These are phyloP conservation scores for Mimosa bimucronata DNA, from an alignment of 306 rosid species.

Conservation along the genomic window DNA sequence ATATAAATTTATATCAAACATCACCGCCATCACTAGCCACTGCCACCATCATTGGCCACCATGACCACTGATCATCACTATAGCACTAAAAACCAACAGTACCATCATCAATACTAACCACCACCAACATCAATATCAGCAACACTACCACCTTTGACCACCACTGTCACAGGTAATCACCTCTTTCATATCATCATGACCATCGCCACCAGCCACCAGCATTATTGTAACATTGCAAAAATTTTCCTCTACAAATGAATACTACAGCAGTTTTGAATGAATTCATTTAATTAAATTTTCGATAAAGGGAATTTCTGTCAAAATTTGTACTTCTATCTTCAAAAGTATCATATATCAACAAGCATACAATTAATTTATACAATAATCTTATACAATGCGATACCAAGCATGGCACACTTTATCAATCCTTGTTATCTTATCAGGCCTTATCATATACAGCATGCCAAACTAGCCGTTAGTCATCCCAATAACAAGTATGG, in stretches of 20 bases:
- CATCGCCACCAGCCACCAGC: background rate
- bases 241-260: background rate
- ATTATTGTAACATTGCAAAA: background rate
- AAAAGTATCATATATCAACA: background rate
- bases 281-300: too few relatives aligned
- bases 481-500: slow-evolving; percentile 15
- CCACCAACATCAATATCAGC: too few relatives aligned
- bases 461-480: background rate
- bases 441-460: background rate
- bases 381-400: background rate
- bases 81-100: background rate
- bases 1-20: background rate
- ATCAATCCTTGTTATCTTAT: background rate
- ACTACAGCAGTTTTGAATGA: background rate
- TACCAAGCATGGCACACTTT: background rate
- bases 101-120: too few relatives aligned
- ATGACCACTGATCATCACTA: background rate
- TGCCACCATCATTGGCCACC: background rate
- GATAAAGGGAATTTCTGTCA: background rate
- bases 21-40: background rate
- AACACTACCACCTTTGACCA: background rate
- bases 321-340: background rate
- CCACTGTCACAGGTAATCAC: background rate
- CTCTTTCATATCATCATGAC: background rate
- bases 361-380: background rate